Conservation (phyloP, 495 filamentous ascomycete genomes). For the Xylaria grammica region DNA sequence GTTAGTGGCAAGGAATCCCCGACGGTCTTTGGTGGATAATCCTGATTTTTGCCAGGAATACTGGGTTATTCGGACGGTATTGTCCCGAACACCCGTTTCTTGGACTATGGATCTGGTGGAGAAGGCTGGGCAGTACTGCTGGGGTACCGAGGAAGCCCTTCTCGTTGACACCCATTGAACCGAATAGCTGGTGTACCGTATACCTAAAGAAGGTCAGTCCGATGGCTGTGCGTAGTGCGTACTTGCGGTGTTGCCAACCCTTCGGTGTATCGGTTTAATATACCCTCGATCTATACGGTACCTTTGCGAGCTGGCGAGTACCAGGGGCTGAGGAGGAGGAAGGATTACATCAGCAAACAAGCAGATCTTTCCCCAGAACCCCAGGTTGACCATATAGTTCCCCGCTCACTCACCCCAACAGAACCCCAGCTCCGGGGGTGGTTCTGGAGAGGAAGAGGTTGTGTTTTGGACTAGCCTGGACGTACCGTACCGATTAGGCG, state of each 20-base stretch:
- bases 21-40: slow-evolving; percentile 26
- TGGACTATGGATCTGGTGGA: neutral
- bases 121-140: neutral
- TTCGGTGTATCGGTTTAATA: neutral
- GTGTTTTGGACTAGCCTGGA: neutral
- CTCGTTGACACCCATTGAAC: neutral
- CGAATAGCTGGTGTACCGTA: neutral
- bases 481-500: too few relatives aligned
- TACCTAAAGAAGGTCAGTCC: neutral
- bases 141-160: neutral
- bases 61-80: slow-evolving; percentile 16
- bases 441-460: neutral
- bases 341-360: neutral
- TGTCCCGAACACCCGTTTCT: slow-evolving; percentile 8
- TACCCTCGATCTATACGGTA: neutral
- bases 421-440: slow-evolving; percentile 1
- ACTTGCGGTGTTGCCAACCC: neutral
- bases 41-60: neutral
- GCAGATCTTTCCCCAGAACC: slow-evolving; percentile 4
- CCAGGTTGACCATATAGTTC: slow-evolving; percentile 1
- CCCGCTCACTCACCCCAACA: slow-evolving; percentile 15
- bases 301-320: neutral
- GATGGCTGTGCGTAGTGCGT: neutral
- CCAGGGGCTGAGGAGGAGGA: neutral
- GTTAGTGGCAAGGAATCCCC: neutral